A percentile compares a stretch with the other conserved stretches of the same genome.
phyloP scores from a whole-genome alignment of 2,329 filamentous ascomycete species.

The Pseudogymnoascus sp. region DNA sequence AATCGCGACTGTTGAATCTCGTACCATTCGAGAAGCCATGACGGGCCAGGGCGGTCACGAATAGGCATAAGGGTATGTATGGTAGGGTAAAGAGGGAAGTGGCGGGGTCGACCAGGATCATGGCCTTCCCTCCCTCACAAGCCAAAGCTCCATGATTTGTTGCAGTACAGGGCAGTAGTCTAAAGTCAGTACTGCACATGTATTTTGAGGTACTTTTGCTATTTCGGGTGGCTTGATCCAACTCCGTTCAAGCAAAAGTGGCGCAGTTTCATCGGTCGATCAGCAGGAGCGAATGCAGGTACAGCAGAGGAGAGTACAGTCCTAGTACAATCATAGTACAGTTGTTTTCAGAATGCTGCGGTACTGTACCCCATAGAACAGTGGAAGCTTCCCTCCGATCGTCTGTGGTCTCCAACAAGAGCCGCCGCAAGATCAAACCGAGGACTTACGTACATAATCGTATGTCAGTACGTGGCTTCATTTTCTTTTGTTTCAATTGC shows the following conservation, averaged over 20 bases:
- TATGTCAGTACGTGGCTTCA: background rate
- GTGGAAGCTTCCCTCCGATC: background rate
- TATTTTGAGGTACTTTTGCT: background rate
- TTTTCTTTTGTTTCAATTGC: background rate
- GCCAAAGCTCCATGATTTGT: background rate
- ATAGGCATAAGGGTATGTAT: background rate
- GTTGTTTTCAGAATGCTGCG: background rate
- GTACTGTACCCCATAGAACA: background rate
- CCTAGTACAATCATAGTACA: background rate
- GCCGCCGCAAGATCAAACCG: background rate
- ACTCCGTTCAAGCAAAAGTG: background rate
- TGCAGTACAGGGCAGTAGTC: background rate
- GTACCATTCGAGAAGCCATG: background rate
- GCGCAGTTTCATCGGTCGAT: slow-evolving; percentile 3
- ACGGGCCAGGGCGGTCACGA: background rate
- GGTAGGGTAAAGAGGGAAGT: background rate
- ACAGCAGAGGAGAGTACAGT: background rate
- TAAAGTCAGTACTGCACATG: slow-evolving; percentile 1
- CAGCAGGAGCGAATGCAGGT: slow-evolving; percentile 1
- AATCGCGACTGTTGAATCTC: slow-evolving; percentile 5
- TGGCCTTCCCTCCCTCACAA: background rate
- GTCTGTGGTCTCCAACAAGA: background rate
- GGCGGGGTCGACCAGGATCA: slow-evolving; percentile 2
- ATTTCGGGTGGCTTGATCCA: background rate
- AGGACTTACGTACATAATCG: background rate